Evolutionary conservation across 2,329 filamentous ascomycete genomes (phyloP).

Genomic region (Daldinia eschscholtzii): DNA sequence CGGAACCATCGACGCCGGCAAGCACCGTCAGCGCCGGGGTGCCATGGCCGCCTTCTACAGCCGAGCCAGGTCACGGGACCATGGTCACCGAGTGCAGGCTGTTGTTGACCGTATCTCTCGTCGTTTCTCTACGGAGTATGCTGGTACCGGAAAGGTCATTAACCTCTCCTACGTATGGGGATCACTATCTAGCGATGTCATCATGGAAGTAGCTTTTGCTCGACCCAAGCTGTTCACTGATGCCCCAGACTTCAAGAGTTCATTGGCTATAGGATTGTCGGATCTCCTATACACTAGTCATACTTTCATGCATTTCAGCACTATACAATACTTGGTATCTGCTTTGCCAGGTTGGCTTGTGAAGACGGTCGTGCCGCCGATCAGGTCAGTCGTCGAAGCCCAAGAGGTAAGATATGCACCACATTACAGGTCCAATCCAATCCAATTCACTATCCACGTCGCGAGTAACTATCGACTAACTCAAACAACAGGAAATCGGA

Average conservation of each 20-base stretch:
- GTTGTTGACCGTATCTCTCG: slow-evolving; percentile 20
- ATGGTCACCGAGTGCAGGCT: slow-evolving; percentile 19
- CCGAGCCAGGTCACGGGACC: slow-evolving; percentile 33
- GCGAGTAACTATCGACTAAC: background rate
- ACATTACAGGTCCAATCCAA: background rate
- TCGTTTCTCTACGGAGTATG: slow-evolving; percentile 32
- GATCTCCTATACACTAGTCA: slow-evolving; percentile 10
- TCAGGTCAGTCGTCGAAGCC: slow-evolving; percentile 11
- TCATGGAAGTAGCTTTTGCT: slow-evolving; percentile 33
- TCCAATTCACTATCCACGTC: background rate
- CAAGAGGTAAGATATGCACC: slow-evolving; percentile 12
- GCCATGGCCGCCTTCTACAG: slow-evolving; percentile 51
- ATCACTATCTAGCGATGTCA: slow-evolving; percentile 21
- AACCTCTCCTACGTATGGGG: slow-evolving; percentile 32
- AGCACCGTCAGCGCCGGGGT: slow-evolving; percentile 35
- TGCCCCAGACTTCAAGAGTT: slow-evolving; percentile 25
- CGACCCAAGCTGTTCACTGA: slow-evolving; percentile 13
- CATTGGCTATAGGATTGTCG: slow-evolving; percentile 14
- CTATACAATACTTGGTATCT: background rate
- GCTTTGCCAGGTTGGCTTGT: slow-evolving; percentile 7
- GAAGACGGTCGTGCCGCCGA: background rate
- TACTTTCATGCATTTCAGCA: slow-evolving; percentile 12
- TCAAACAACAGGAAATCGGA: slow-evolving; percentile 27
- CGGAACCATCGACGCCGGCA: slow-evolving; percentile 26
- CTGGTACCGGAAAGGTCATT: slow-evolving; percentile 20